Base-by-base conservation (phyloP, 1,139 yeast species). In the Kazachstania sp. region DNA sequence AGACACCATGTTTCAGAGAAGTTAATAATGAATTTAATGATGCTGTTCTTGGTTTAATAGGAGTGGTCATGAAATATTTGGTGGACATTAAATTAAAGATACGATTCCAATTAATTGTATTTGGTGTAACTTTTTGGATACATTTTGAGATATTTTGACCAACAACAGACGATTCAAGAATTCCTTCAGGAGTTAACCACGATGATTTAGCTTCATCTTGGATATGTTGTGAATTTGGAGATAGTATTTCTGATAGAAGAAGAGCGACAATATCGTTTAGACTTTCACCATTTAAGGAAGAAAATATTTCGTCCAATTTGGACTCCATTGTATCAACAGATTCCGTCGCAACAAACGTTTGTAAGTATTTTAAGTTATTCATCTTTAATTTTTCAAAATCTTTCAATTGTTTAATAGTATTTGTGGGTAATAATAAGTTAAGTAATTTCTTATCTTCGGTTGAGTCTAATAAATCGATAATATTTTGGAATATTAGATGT, bases 151-250 rank as follows among this genome's bases (percentile, higher is more conserved):
- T 68, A 55, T 76, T 79, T 1, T 78, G 71, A 30, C 90, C 92
- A 54, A 77, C 74, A 4, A 83, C 81, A 34, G 79, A 75, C 1
- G 90, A 82, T 58, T 80, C 87, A 0, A 79, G 79, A 19, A 80
- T 65, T 44, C 67, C 70, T 3, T 65, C 53, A n/a, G 81, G 75
- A 9, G 77, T 71, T 29, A 74, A 61, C 46, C 73, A 66, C 23
- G 74, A 66, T 18, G 61, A 46, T 12, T 63, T 50, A n/a, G 54
- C 28, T 18, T 49, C 49, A 4, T 47, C 47, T 53, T 60, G 51
- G 59, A 70, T 46, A 60, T 67, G 51, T 62, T 82, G 87, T 2
- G 86, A 80, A 0, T 84, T 83, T 2, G 92, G 90, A 15, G 75
- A 71, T 42, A 84, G 65, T 3, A 82, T 69, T 60, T 82, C 87